Evolutionary conservation across 148 eudicot genomes (phyloP), one percentile per base, ranked within the genome.

Genomic region (Salicornia ramosissima): DNA sequence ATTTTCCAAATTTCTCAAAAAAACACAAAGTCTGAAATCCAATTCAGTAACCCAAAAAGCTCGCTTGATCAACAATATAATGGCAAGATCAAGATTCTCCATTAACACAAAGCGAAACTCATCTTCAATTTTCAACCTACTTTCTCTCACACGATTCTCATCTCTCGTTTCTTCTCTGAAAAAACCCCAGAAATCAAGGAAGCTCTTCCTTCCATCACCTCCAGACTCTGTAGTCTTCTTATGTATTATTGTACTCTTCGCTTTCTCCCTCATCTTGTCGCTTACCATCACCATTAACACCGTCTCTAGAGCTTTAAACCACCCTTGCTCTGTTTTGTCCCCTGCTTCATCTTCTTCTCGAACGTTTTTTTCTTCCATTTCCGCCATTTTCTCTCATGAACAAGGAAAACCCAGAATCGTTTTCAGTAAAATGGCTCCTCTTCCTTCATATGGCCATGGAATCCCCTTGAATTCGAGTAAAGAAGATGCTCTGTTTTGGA

Each of bases 91-190:
- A 10, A 39, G 55, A 66, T 57, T 15, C 31, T n/a, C n/a, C n/a
- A 34, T 24, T 14, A 77, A 57, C 5, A 53, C 69, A 3, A 71
- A 67, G 34, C 28, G 53, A 31, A 64, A 6, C 39, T 26, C 70
- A 29, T 71, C 80, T 0, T 67, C 77, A 49, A 47, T 85, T 71
- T 6, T 58, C 13, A 82, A 80, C 65, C 52, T 89, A 4, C 71
- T 83, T 19, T 69, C 91, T 4, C 28, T 80, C 62, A 79, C 83
- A 3, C 85, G 82, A 1, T 79, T 82, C 70, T 66, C 49, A 31
- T n/a, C n/a, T n/a, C n/a, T n/a, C n/a, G n/a, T n/a, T n/a, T n/a
- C n/a, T n/a, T n/a, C n/a, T n/a, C n/a, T 64, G 29, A 85, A 64
- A 65, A 85, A 67, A 64, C 59, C 55, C 65, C 78, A 83, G 1